Conservation (phyloP, 2,329 filamentous ascomycete genomes). For the Lasiodiplodia theobromae region DNA sequence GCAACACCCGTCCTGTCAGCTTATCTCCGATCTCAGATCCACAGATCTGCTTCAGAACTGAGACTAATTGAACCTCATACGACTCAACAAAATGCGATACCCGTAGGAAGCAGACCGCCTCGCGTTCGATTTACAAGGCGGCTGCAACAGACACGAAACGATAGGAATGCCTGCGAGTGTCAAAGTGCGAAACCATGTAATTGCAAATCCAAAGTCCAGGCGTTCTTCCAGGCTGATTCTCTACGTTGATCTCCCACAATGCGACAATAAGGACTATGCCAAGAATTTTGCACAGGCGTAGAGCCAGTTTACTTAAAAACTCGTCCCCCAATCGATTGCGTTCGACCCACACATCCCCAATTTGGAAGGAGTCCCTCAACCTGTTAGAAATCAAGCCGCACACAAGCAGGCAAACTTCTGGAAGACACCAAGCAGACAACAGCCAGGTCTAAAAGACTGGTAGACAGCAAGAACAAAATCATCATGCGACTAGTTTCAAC, state of each 20-base stretch:
- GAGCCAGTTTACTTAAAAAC: background rate
- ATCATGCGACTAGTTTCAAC: too few species aligned
- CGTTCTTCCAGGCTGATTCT: background rate
- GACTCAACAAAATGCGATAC: background rate
- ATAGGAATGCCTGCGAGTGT: background rate
- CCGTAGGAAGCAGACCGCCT: background rate
- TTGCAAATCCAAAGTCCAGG: background rate
- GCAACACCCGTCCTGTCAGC: background rate
- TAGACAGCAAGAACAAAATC: too few species aligned
- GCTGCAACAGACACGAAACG: background rate
- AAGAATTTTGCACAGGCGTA: background rate
- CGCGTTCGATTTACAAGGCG: background rate
- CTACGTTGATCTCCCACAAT: background rate
- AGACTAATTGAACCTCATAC: background rate
- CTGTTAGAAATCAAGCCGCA: too few species aligned
- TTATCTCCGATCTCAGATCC: constrained; percentile 1
- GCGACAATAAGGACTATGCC: background rate
- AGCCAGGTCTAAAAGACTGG: too few species aligned
- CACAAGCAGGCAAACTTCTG: too few species aligned
- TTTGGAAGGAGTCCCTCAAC: background rate
- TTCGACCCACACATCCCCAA: background rate
- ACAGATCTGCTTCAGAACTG: constrained; percentile 5
- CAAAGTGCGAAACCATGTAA: background rate
- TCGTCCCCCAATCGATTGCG: background rate
- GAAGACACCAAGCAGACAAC: too few species aligned